Conservation (phyloP, 2,329 filamentous ascomycete genomes). For the Xylariaceae sp. region DNA sequence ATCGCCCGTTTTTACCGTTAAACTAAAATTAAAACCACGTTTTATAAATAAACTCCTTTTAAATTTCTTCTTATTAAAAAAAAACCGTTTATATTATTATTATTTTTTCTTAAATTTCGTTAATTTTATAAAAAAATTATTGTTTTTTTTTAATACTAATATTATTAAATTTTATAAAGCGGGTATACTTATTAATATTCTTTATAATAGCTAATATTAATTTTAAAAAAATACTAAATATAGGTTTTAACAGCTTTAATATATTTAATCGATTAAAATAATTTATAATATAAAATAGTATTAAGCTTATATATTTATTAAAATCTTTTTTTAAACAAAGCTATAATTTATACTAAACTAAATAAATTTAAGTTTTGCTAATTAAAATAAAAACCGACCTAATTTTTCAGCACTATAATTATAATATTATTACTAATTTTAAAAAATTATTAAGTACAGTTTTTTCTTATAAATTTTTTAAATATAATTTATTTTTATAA, state of each 20-base stretch:
- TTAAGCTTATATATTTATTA: neutral
- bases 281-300: constrained; percentile 2
- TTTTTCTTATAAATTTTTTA: neutral
- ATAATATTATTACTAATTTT: constrained; percentile 3
- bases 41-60: constrained; percentile 10
- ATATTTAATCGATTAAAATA: constrained; percentile 1
- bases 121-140: constrained; percentile 10
- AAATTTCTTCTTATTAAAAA: constrained; percentile 21
- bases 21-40: constrained; percentile 13
- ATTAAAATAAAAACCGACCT: neutral
- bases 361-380: no score
- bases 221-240: constrained; percentile 12
- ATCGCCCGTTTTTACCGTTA: constrained; percentile 8
- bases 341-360: no score
- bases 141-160: constrained; percentile 13
- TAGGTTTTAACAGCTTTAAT: neutral
- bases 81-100: constrained; percentile 18
- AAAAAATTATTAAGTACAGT: neutral
- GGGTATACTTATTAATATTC: constrained; percentile 4
- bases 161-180: neutral
- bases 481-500: neutral
- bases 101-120: constrained; percentile 21
- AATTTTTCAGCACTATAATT: constrained; percentile 19
- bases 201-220: constrained; percentile 6
- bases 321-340: no score